Evolutionary conservation across 208 protist genomes (phyloP).

Genomic region (Strigomonas galati): DNA sequence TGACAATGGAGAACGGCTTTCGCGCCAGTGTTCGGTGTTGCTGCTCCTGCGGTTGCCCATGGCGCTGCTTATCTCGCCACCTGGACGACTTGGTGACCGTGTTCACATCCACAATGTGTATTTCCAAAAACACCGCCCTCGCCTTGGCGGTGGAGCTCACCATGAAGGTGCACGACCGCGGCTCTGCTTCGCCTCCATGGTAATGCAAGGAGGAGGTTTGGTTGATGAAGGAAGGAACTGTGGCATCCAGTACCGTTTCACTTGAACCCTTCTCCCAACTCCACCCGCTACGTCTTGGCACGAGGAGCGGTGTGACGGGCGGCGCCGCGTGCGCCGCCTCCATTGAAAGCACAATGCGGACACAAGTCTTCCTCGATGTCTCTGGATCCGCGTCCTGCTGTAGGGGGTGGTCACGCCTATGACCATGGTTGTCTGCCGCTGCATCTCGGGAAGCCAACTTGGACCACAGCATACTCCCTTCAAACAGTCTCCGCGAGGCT

Average conservation of each 20-base stretch:
- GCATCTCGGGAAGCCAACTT: neutral
- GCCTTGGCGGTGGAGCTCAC: conserved; percentile 33
- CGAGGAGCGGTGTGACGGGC: neutral
- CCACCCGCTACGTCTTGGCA: conserved; percentile 21
- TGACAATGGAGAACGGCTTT: conserved; percentile 58
- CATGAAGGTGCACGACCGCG: conserved; percentile 59
- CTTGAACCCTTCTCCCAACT: conserved; percentile 53
- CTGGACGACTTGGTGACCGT: neutral
- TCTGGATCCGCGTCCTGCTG: neutral
- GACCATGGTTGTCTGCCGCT: neutral
- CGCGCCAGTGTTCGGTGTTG: conserved; percentile 28
- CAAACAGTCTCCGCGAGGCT: neutral
- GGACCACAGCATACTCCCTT: neutral
- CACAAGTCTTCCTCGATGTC: neutral
- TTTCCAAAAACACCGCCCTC: conserved; percentile 70
- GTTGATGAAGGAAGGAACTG: conserved; percentile 40
- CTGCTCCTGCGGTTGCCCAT: neutral
- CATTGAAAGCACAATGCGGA: neutral
- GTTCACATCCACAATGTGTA: conserved; percentile 32
- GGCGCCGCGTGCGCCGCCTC: neutral
- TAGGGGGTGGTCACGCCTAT: no score
- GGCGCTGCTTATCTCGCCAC: conserved; percentile 11
- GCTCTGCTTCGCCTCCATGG: conserved; percentile 30
- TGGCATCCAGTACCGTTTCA: conserved; percentile 38
- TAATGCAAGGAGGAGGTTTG: conserved; percentile 25